phyloP scores from a whole-genome alignment of 352 stramenopile species.

The Phytophthora podocarpi region DNA sequence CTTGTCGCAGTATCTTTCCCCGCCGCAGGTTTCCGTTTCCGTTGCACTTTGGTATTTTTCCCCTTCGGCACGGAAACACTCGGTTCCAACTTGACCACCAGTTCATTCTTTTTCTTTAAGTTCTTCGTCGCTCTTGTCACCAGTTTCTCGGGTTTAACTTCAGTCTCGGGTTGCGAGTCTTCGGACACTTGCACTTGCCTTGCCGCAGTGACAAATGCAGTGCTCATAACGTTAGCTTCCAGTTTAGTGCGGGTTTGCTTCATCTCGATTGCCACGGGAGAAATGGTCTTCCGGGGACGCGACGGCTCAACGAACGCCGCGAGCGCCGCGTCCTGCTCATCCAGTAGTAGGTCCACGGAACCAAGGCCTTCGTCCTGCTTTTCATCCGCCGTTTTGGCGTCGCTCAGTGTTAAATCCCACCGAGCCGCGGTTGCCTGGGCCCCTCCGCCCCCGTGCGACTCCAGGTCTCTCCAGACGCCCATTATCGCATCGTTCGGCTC shows the following conservation, averaged over 20 bases:
- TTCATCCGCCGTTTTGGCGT: constrained; percentile 2
- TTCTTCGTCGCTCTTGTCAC: neutral
- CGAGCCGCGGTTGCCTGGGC: constrained; percentile 16
- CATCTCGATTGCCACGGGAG: constrained; percentile 21
- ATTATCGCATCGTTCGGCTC: constrained; percentile 36
- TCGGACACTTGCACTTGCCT: constrained; percentile 29
- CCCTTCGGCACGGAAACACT: neutral
- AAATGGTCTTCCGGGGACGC: constrained; percentile 11
- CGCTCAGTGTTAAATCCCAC: constrained; percentile 25
- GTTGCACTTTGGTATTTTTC: constrained; percentile 12
- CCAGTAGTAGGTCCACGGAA: constrained; percentile 22
- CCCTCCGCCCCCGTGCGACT: constrained; percentile 27
- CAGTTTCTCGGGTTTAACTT: constrained; percentile 2
- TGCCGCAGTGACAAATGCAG: neutral
- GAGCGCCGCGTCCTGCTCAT: constrained; percentile 31
- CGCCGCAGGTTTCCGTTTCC: constrained; percentile 17
- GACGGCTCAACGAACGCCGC: constrained; percentile 33
- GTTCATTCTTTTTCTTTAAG: constrained; percentile 3
- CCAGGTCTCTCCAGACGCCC: constrained; percentile 37
- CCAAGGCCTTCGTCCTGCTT: constrained; percentile 7
- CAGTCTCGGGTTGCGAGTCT: constrained; percentile 38
- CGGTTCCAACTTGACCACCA: constrained; percentile 10
- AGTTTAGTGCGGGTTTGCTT: constrained; percentile 24
- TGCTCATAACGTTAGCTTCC: constrained; percentile 1
- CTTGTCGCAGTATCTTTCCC: constrained; percentile 1